Evolutionary conservation across 768 basidiomycete genomes (phyloP), one percentile per base, ranked within the genome.

Genomic region (Lactarius vividus): DNA sequence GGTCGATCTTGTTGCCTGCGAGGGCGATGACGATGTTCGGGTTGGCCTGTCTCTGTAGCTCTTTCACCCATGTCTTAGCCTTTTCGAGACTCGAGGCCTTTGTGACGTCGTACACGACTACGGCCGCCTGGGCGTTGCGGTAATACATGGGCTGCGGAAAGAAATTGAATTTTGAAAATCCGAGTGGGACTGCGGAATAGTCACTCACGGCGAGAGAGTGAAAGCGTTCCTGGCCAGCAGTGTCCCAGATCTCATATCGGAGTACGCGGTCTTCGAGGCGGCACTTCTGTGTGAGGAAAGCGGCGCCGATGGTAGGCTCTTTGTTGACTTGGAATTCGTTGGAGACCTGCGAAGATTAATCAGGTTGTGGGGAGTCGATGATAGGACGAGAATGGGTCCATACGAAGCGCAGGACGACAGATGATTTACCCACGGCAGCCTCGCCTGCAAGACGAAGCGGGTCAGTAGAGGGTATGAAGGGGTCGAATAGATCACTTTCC

Each of bases 301-400:
- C 96, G 59, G 96, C 96, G 40, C 96, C 96, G 73, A 99, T 98
- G 29, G 96, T 99, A 11, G 96, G 96, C 73, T 97, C 95, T 77
- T 98, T 98, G 84, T 98, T 98, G 67, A 93, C 88, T 78, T 98
- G 96, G 77, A 98, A 99, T 77, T 99, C 96, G 79, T 98, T 94
- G 75, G 91, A 91, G 61, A 94, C 92, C 92, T 94, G 64, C 9
- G 16, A 49, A 40, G 31, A 15, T 23, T 23, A 26, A 56, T 20
- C 29, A 42, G 31, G 57, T 54, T 28, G 44, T 29, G 44, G 42
- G 53, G 40, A 39, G 46, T 55, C 18, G 68, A 5, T 23, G 71
- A 33, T 67, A 71, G 54, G 70, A 62, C 54, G 57, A 69, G 71
- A 33, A 65, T 59, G 55, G 60, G 49, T 80, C 91, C 31, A 71